These are phyloP conservation scores for Leptographium wingfieldii DNA, from an alignment of 2,329 filamentous ascomycete species.

Conservation along the genomic window DNA sequence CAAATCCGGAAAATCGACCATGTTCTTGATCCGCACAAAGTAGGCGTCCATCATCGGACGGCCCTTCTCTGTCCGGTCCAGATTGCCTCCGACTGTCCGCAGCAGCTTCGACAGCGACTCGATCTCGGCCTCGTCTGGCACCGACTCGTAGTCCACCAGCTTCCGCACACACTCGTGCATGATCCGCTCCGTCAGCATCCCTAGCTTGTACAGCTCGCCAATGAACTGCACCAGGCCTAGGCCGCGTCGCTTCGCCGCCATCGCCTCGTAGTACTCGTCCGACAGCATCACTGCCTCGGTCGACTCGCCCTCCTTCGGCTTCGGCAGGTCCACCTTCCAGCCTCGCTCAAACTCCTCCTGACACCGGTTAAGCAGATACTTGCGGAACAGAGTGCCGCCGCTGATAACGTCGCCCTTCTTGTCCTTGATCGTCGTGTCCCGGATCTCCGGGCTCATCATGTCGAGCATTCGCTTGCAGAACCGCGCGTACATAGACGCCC, in stretches of 20 bases:
- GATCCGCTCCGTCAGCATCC: conserved; percentile 97
- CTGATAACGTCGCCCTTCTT: conserved; percentile 79
- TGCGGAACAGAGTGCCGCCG: conserved; percentile 90
- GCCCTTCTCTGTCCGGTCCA: conserved; percentile 74
- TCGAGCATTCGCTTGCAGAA: conserved; percentile 97
- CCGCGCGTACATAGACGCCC: conserved; percentile 97
- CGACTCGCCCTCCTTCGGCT: conserved; percentile 63
- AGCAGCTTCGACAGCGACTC: conserved; percentile 92
- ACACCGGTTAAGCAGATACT: conserved; percentile 95
- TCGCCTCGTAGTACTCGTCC: conserved; percentile 91
- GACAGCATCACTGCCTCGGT: conserved; percentile 74
- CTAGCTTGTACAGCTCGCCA: conserved; percentile 95
- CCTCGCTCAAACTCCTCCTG: conserved; percentile 98
- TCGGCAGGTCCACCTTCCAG: conserved; percentile 81
- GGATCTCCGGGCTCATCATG: conserved; percentile 87
- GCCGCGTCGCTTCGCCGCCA: conserved; percentile 89
- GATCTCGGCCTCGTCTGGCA: conserved; percentile 90
- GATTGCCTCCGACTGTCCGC: conserved; percentile 77
- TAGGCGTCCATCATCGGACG: conserved; percentile 82
- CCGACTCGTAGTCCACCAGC: conserved; percentile 85
- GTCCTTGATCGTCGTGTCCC: conserved; percentile 89
- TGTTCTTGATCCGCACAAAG: conserved; percentile 75
- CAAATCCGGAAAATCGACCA: conserved; percentile 68
- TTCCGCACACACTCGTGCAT: conserved; percentile 99
- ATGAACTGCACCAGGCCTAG: conserved; percentile 98